Evolutionary conservation across 768 basidiomycete genomes (phyloP).

Genomic region (Mrakia blollopis): DNA sequence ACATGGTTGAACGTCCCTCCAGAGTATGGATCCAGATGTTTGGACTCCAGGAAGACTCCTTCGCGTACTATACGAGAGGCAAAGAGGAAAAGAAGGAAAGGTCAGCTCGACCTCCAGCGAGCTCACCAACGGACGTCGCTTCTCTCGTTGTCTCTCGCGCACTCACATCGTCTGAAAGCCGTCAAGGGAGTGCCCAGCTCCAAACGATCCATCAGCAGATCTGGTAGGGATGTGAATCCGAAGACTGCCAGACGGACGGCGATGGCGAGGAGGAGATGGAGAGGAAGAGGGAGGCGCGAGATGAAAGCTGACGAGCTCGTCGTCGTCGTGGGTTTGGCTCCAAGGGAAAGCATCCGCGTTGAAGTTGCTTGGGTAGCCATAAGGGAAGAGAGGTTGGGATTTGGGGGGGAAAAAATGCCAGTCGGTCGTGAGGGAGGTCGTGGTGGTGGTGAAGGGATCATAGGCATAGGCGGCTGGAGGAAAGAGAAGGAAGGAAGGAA

Average conservation of each 20-base stretch:
- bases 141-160: no score
- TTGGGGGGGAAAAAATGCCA: no score
- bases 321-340: background rate
- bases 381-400: no score
- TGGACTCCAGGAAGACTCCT: constrained; percentile 71
- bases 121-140: background rate
- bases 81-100: constrained; percentile 15
- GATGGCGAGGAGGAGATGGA: constrained; percentile 34
- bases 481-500: no score
- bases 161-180: constrained; percentile 68
- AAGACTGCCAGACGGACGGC: constrained; percentile 51
- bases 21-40: constrained; percentile 79
- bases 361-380: no score
- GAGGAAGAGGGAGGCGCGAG: background rate
- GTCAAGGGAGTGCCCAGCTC: constrained; percentile 78
- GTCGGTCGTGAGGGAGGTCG: no score
- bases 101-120: constrained; percentile 15
- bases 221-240: constrained; percentile 50
- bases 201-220: constrained; percentile 60
- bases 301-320: constrained; percentile 12
- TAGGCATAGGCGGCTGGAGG: no score
- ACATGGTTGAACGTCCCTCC: constrained; percentile 85
- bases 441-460: no score
- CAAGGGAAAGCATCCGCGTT: background rate
- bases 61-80: constrained; percentile 65